Conservation (phyloP, 2,329 filamentous ascomycete genomes). For the Pleomassaria siparia region DNA sequence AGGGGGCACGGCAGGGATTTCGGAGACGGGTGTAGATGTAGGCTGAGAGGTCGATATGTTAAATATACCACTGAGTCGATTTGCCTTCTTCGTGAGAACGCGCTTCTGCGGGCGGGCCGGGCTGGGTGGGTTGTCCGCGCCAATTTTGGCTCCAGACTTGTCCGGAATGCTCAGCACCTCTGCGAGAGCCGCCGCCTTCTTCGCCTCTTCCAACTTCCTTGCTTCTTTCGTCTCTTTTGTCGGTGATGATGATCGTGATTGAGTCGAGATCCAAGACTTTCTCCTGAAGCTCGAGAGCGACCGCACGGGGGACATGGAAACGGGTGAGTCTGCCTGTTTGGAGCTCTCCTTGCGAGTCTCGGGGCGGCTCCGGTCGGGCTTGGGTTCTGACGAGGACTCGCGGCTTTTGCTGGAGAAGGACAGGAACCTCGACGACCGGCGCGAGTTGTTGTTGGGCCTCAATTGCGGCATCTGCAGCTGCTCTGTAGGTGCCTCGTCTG, state of each 20-base stretch:
- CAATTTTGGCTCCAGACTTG: slow-evolving; percentile 24
- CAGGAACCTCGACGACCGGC: slow-evolving; percentile 39
- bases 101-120: slow-evolving; percentile 18
- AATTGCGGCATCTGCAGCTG: slow-evolving; percentile 24
- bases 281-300: slow-evolving; percentile 37
- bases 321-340: slow-evolving; percentile 27
- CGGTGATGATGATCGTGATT: slow-evolving; percentile 27
- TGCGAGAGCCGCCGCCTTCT: slow-evolving; percentile 31
- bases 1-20: slow-evolving; percentile 40
- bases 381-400: slow-evolving; percentile 34
- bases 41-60: slow-evolving; percentile 18
- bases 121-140: slow-evolving; percentile 16
- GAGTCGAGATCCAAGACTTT: slow-evolving; percentile 39
- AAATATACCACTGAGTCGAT: slow-evolving; percentile 38
- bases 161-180: slow-evolving; percentile 34
- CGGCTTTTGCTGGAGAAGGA: slow-evolving; percentile 39
- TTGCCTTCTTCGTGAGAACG: slow-evolving; percentile 38
- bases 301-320: slow-evolving; percentile 30
- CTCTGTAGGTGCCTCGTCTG: slow-evolving; percentile 36
- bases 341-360: slow-evolving; percentile 26
- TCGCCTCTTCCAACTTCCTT: slow-evolving; percentile 18
- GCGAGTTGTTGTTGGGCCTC: slow-evolving; percentile 35
- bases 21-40: slow-evolving; percentile 8
- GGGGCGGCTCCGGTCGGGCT: slow-evolving; percentile 29
- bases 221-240: slow-evolving; percentile 19